These are phyloP conservation scores for Curvularia sp. DNA, from an alignment of 2,329 filamentous ascomycete genomes.

Conservation along the genomic window DNA sequence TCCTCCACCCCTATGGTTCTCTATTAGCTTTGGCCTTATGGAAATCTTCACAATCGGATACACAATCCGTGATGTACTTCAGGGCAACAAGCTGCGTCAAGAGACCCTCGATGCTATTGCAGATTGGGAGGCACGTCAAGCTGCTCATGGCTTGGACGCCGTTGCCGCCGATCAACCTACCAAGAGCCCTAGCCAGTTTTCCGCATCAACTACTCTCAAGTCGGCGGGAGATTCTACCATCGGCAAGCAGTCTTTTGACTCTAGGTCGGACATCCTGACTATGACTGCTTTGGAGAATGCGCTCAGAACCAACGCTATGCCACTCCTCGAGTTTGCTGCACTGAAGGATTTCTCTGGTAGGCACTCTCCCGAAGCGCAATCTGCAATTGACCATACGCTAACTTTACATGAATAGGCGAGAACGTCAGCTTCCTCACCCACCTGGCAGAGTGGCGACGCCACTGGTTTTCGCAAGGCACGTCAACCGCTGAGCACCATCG, in stretches of 20 bases:
- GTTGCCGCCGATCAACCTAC: conserved; percentile 11
- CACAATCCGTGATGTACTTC: conserved; percentile 41
- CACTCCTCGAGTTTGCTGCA: conserved; percentile 43
- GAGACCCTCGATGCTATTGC: conserved; percentile 45
- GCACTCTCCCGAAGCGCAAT: background rate
- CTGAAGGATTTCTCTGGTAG: conserved; percentile 40
- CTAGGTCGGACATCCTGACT: conserved; percentile 42
- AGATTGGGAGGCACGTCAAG: conserved; percentile 43
- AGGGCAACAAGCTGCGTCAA: conserved; percentile 34
- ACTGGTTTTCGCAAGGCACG: conserved; percentile 35
- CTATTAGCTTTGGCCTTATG: conserved; percentile 43
- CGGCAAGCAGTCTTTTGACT: conserved; percentile 33
- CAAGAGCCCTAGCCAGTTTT: conserved; percentile 27
- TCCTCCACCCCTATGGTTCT: conserved; percentile 41
- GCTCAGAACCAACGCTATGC: conserved; percentile 38
- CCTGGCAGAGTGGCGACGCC: conserved; percentile 43
- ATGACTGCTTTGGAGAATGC: conserved; percentile 46
- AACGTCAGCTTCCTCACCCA: conserved; percentile 47
- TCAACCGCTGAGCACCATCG: conserved; percentile 33
- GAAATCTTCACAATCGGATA: conserved; percentile 42
- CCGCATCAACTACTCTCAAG: conserved; percentile 30
- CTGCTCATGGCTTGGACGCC: conserved; percentile 15
- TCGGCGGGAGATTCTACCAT: conserved; percentile 16
- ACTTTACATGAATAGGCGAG: conserved; percentile 30
- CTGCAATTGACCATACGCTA: background rate